These are phyloP conservation scores for Cordyceps cateniannulata DNA, from an alignment of 2,329 filamentous ascomycete genomes.

Conservation along the genomic window DNA sequence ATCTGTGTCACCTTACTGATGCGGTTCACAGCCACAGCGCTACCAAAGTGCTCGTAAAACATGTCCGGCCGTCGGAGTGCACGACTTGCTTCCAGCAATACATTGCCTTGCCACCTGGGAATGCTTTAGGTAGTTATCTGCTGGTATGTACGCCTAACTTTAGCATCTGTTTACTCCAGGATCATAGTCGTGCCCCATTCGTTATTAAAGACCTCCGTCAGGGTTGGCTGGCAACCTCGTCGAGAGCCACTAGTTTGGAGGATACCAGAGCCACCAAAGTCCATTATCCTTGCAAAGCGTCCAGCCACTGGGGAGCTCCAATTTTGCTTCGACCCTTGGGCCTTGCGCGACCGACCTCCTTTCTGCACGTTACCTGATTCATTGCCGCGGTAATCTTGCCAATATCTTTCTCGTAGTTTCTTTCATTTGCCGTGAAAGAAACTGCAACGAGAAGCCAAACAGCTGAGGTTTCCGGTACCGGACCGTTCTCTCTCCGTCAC, in stretches of 20 bases:
- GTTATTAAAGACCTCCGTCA: not conserved
- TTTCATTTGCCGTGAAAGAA: not conserved
- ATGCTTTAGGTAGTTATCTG: too few species aligned
- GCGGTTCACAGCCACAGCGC: too few species aligned
- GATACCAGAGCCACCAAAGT: not conserved
- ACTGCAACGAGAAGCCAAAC: not conserved
- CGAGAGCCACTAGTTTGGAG: not conserved
- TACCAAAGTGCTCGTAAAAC: too few species aligned
- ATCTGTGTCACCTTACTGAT: too few species aligned
- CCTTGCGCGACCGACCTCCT: slow-evolving; percentile 7
- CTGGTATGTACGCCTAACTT: too few species aligned
- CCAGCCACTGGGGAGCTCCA: slow-evolving; percentile 12
- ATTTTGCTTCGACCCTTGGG: slow-evolving; percentile 12
- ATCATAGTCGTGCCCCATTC: not conserved
- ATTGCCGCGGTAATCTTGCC: not conserved
- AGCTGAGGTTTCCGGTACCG: not conserved
- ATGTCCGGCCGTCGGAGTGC: too few species aligned
- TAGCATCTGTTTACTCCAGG: not conserved
- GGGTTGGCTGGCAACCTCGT: not conserved
- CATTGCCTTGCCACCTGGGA: too few species aligned
- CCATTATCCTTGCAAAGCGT: slow-evolving; percentile 5
- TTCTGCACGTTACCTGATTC: slow-evolving; percentile 6
- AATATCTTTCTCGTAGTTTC: not conserved
- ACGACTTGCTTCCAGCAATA: too few species aligned
- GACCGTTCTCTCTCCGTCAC: not conserved